A percentile compares a stretch with the other conserved stretches of the same genome.
phyloP scores from a whole-genome alignment of 176 grass and related monocot genomes.

The maize (Zea mays) region DNA sequence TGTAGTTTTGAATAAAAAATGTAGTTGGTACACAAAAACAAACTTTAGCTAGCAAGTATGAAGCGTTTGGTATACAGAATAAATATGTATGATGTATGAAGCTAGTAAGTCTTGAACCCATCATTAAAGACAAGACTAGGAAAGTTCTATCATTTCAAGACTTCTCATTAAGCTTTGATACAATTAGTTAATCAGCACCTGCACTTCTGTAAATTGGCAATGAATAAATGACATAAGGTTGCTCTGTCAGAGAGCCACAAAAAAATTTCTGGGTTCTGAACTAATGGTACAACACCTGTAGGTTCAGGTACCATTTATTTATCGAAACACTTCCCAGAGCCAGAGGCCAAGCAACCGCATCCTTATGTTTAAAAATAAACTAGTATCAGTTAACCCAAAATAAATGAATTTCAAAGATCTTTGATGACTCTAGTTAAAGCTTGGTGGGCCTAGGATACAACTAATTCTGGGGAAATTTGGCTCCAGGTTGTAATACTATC shows the following conservation, averaged over 20 bases:
- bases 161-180: background rate
- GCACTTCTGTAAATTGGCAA: background rate
- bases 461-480: background rate
- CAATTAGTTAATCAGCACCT: background rate
- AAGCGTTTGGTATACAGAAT: too few relatives aligned
- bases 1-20: background rate
- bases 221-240: constrained; percentile 1
- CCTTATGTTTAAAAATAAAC: background rate
- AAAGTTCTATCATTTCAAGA: background rate
- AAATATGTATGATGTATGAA: background rate
- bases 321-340: background rate
- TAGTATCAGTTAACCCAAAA: constrained; percentile 1
- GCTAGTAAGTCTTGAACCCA: background rate
- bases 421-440: background rate
- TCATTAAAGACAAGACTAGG: background rate
- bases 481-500: background rate
- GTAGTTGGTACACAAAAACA: background rate
- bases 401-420: background rate
- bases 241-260: background rate
- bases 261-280: background rate
- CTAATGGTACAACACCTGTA: background rate
- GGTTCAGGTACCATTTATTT: background rate
- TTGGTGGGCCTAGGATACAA: background rate
- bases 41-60: background rate
- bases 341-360: constrained; percentile 5